These are phyloP conservation scores for Hypoxylon lenormandii DNA, from an alignment of 495 filamentous ascomycete genomes.

Conservation along the genomic window DNA sequence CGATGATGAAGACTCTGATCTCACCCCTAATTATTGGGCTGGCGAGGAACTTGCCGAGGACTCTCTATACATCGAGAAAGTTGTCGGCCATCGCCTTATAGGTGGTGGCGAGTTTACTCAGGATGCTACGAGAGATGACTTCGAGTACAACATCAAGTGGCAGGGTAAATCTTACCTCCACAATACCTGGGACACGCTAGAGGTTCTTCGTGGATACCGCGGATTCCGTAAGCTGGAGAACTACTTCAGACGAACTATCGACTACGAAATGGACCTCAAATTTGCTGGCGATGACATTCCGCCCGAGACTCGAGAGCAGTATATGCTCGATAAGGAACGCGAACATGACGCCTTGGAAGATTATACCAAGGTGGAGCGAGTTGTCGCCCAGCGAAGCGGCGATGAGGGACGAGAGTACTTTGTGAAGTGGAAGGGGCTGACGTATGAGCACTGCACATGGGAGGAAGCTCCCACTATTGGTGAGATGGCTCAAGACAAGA, in stretches of 20 bases:
- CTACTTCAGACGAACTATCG: slow-evolving; percentile 84
- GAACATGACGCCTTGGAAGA: slow-evolving; percentile 84
- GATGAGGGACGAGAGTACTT: slow-evolving; percentile 84
- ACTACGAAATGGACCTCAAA: slow-evolving; percentile 75
- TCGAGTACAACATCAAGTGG: slow-evolving; percentile 98
- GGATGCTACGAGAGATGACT: slow-evolving; percentile 78
- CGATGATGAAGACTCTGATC: slow-evolving; percentile 72
- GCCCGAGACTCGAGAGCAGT: slow-evolving; percentile 89
- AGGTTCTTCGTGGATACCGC: slow-evolving; percentile 68
- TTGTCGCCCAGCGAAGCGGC: slow-evolving; percentile 81
- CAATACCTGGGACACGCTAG: slow-evolving; percentile 89
- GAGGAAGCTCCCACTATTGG: slow-evolving; percentile 80
- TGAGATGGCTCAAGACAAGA: slow-evolving; percentile 81
- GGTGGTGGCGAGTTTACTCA: slow-evolving; percentile 70
- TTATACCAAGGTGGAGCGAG: slow-evolving; percentile 88
- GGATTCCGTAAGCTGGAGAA: slow-evolving; percentile 91
- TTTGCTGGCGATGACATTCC: slow-evolving; percentile 76
- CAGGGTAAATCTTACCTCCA: slow-evolving; percentile 93
- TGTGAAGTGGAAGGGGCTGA: slow-evolving; percentile 91
- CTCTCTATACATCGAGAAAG: slow-evolving; percentile 84
- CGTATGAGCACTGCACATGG: slow-evolving; percentile 95
- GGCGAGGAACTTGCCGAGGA: slow-evolving; percentile 71
- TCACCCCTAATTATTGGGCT: slow-evolving; percentile 73
- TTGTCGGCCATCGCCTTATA: slow-evolving; percentile 84
- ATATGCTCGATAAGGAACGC: slow-evolving; percentile 86